A percentile compares a stretch with the other conserved stretches of the same genome.
Evolutionary conservation across 805 yeast genomes (phyloP).

Genomic region (Starmerella tilneyi): DNA sequence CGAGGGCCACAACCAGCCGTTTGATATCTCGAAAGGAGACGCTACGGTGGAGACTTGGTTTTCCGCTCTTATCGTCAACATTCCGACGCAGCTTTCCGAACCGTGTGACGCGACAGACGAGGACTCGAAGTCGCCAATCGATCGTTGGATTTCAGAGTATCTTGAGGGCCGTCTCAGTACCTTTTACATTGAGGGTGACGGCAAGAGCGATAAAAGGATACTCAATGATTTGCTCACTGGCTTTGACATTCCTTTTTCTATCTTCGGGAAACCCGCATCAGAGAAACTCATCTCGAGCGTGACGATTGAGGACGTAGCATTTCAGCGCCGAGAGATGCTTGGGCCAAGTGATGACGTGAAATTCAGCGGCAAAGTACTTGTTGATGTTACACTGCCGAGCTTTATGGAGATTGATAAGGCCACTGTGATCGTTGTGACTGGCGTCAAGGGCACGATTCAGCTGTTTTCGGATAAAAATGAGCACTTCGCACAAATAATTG

Average conservation of each 20-base stretch:
- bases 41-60: constrained; percentile 16
- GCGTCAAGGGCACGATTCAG: constrained; percentile 37
- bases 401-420: constrained; percentile 21
- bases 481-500: constrained; percentile 37
- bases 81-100: constrained; percentile 23
- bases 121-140: constrained; percentile 26
- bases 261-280: constrained; percentile 24
- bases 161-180: constrained; percentile 24
- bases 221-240: constrained; percentile 14
- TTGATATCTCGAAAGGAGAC: constrained; percentile 7
- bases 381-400: constrained; percentile 25
- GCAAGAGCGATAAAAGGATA: constrained; percentile 14
- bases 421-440: constrained; percentile 30
- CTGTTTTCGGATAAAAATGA: constrained; percentile 33
- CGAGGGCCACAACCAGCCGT: constrained; percentile 19
- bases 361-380: constrained; percentile 27
- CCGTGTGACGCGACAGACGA: constrained; percentile 21
- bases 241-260: constrained; percentile 17
- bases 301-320: constrained; percentile 23
- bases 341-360: constrained; percentile 8
- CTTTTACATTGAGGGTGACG: constrained; percentile 23
- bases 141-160: constrained; percentile 24
- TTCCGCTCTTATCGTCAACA: constrained; percentile 12
- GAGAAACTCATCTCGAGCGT: constrained; percentile 28
- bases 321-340: constrained; percentile 10